phyloP scores from a whole-genome alignment of 768 basidiomycete genomes.

The Naganishia randhawae region DNA sequence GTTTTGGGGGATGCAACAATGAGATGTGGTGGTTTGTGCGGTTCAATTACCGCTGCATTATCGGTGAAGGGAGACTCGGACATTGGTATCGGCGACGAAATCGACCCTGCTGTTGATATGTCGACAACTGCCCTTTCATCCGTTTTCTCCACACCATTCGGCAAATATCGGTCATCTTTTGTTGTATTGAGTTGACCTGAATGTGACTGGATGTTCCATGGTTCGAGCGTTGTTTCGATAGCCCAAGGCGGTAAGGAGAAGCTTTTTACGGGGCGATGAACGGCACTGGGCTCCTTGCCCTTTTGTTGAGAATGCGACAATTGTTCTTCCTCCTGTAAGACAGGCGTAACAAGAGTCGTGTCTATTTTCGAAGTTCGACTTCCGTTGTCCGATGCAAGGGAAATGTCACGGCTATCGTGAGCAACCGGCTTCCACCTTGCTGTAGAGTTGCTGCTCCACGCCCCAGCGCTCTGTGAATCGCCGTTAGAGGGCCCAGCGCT shows the following conservation, averaged over 20 bases:
- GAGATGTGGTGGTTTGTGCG: neutral
- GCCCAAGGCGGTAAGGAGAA: constrained; percentile 1
- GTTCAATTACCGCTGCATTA: neutral
- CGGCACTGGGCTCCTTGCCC: neutral
- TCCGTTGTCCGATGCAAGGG: neutral
- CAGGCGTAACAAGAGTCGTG: neutral
- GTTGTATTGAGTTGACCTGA: neutral
- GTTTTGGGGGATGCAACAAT: neutral
- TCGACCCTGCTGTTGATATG: neutral
- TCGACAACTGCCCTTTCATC: neutral
- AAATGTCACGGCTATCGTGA: neutral
- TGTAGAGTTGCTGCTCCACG: neutral
- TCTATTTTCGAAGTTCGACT: constrained; percentile 1
- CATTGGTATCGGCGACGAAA: neutral
- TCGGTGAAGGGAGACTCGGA: constrained; percentile 15
- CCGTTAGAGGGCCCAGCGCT: neutral
- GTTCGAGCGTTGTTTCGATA: neutral
- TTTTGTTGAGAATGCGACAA: neutral
- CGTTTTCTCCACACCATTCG: neutral
- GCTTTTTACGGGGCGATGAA: neutral
- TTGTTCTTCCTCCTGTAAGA: neutral
- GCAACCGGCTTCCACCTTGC: neutral
- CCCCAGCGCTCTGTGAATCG: neutral
- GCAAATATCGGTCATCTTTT: neutral
- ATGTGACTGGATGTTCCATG: neutral